These are phyloP conservation scores for Picochlorum sp. DNA, from an alignment of 139 green algal species.

Conservation along the genomic window DNA sequence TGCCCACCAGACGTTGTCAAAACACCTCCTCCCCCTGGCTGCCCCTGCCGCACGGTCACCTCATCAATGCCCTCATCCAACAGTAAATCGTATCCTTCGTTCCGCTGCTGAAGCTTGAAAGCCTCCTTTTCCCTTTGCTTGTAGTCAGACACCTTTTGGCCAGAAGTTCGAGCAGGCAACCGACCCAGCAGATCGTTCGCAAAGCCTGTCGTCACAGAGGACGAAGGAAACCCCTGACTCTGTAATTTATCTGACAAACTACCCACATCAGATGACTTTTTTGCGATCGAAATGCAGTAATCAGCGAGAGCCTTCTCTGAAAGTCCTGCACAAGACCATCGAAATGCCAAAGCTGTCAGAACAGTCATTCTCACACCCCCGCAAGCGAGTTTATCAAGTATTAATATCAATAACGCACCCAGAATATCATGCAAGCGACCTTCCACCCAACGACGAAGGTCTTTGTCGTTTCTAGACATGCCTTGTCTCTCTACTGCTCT, in stretches of 20 bases:
- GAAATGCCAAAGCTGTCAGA: background rate
- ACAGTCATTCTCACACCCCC: background rate
- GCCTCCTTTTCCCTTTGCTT: constrained; percentile 28
- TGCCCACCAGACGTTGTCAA: background rate
- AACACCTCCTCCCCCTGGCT: constrained; percentile 17
- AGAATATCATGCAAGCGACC: constrained; percentile 63
- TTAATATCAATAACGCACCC: constrained; percentile 26
- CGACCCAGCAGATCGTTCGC: constrained; percentile 45
- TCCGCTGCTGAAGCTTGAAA: constrained; percentile 36
- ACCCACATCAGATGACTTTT: constrained; percentile 30
- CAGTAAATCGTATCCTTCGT: constrained; percentile 43
- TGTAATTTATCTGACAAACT: constrained; percentile 17
- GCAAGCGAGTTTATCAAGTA: constrained; percentile 4
- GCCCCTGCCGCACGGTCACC: constrained; percentile 16
- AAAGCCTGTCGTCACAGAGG: constrained; percentile 39
- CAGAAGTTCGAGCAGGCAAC: constrained; percentile 18
- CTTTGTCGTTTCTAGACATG: constrained; percentile 11
- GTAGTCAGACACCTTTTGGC: constrained; percentile 5
- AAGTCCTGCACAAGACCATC: constrained; percentile 25
- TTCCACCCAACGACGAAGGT: constrained; percentile 53
- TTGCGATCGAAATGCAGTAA: constrained; percentile 38
- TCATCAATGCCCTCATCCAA: constrained; percentile 27
- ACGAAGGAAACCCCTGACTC: constrained; percentile 43
- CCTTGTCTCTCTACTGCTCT: too few relatives aligned
- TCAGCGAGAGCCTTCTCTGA: constrained; percentile 35